Base-by-base conservation (phyloP, 176 grass and related monocot genomes). In the Cocos nucifera region DNA sequence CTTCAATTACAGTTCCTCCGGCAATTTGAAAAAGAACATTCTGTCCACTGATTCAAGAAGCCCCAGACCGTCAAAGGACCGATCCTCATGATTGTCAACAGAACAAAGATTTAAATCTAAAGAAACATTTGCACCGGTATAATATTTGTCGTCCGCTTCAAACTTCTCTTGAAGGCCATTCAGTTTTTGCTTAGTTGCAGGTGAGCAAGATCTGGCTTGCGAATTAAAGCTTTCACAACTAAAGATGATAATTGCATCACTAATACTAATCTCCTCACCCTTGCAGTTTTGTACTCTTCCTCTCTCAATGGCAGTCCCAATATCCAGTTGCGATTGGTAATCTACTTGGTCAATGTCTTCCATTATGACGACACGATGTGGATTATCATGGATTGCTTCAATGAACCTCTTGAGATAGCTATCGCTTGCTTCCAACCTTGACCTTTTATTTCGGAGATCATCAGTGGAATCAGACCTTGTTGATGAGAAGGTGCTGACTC, bases 61-160 rank as follows among this genome's bases (percentile, higher is more conserved):
- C 72, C 73, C 66, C 19, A 85, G 12, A 53, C 80, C 77, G 20
- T 64, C 44, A 17, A 77, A 69, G 7, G 32, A 74, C 49, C 71
- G 56, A 12, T 59, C 80, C 15, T 71, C 66, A 27, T 61, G 71
- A 23, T 79, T 53, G 55, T 49, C 71, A 57, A 53, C 67, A 54
- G 84, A 67, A 22, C 65, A 29, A 30, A 97, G 58, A 73, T 97
- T 97, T 81, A 97, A 53, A 91, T 97, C 93, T n/a, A 97, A 75
- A 73, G 67, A 77, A 50, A 83, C 61, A 6, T 30, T 66, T 4
- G 86, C 4, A 70, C 50, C 12, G 0, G 56, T 58, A 16, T 66
- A 32, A 16, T 66, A 32, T n/a, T 77, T 61, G 15, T 79, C 77
- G 3, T 17, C 51, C 18, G 77, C 71, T 21, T 22, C 58, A 16